These are phyloP conservation scores for Salvia rosmarinus DNA, from an alignment of 257 asterid genomes.

Conservation along the genomic window DNA sequence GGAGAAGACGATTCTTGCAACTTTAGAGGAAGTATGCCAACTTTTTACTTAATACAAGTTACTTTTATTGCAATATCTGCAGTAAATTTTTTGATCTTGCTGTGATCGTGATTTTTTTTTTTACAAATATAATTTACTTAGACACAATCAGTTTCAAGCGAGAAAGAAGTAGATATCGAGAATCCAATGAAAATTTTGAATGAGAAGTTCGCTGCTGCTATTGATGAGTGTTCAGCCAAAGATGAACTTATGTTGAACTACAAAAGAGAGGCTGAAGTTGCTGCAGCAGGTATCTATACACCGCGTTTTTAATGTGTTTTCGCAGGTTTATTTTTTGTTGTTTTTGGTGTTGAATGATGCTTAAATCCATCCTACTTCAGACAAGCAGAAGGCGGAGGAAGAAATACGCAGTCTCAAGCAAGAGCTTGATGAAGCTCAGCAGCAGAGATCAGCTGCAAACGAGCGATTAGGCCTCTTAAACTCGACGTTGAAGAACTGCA, in stretches of 20 bases:
- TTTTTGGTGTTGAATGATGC: neutral
- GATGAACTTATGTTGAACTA: conserved; percentile 49
- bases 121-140: neutral
- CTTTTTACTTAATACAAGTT: conserved; percentile 1
- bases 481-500: conserved; percentile 63
- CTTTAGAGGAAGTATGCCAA: conserved; percentile 62
- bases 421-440: conserved; percentile 52
- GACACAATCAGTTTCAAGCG: conserved; percentile 44
- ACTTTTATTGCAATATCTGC: neutral
- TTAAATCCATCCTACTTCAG: conserved; percentile 39
- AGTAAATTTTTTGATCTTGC: neutral
- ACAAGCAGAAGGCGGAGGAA: conserved; percentile 61
- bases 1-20: conserved; percentile 70
- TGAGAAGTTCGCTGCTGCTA: conserved; percentile 61
- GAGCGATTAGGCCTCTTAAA: conserved; percentile 60
- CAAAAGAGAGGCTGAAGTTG: conserved; percentile 48
- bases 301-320: neutral
- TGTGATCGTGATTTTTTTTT: neutral
- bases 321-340: neutral
- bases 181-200: conserved; percentile 53
- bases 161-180: conserved; percentile 61
- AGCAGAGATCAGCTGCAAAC: conserved; percentile 49
- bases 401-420: conserved; percentile 45
- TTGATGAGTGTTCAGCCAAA: conserved; percentile 63
- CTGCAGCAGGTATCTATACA: conserved; percentile 52